phyloP scores from a whole-genome alignment of 768 basidiomycete species.

The Clavaria fumosa region DNA sequence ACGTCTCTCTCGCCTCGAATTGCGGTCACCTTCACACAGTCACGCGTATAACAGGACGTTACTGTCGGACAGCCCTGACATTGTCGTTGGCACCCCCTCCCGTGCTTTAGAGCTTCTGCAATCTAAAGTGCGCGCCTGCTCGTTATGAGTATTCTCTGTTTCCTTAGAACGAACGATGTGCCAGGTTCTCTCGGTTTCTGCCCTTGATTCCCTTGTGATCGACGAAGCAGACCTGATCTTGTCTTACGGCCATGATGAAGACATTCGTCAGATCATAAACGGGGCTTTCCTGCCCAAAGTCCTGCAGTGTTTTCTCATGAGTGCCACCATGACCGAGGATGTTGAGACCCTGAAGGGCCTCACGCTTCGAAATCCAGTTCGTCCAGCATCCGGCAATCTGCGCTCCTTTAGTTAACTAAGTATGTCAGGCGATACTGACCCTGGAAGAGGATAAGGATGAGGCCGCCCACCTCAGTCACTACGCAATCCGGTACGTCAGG shows the following conservation, averaged over 20 bases:
- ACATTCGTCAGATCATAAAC: conserved; percentile 54
- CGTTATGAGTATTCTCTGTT: background rate
- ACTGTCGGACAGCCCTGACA: conserved; percentile 55
- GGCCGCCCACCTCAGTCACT: conserved; percentile 68
- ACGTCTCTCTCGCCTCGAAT: conserved; percentile 11
- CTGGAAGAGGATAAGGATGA: conserved; percentile 82
- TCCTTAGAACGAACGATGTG: background rate
- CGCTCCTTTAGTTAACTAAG: conserved; percentile 1
- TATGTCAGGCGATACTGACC: conserved; percentile 58
- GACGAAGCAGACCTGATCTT: conserved; percentile 97
- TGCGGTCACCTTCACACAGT: no score
- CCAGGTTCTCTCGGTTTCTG: conserved; percentile 47
- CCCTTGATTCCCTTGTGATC: conserved; percentile 78
- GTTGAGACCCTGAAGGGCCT: conserved; percentile 85
- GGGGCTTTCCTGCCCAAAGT: conserved; percentile 64
- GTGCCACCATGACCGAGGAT: conserved; percentile 94
- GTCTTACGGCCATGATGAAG: conserved; percentile 92
- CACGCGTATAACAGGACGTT: conserved; percentile 9
- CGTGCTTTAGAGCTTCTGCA: conserved; percentile 52
- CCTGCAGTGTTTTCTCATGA: conserved; percentile 91
- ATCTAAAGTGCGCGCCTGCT: conserved; percentile 36
- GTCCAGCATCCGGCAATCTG: conserved; percentile 15
- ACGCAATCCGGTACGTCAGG: conserved; percentile 52
- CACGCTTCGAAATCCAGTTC: conserved; percentile 71
- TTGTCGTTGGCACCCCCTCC: conserved; percentile 69